phyloP scores from a whole-genome alignment of 129 eudicot species.

The Lactuca saligna region DNA sequence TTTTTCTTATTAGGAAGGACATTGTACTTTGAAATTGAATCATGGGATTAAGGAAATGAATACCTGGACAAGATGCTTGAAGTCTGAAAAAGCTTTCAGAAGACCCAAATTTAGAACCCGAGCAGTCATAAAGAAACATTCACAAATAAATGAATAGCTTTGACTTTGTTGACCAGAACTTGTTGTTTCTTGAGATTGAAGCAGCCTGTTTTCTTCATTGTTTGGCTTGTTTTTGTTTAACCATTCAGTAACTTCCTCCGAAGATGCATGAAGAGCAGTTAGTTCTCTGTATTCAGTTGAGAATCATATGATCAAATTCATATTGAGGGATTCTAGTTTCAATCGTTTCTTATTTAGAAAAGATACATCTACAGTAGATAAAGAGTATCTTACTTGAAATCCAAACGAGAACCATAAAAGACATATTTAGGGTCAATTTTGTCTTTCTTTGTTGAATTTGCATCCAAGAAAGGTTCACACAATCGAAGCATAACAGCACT shows the following conservation, averaged over 20 bases:
- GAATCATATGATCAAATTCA: background rate
- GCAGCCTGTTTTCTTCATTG: slow-evolving; percentile 61
- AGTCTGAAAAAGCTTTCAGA: slow-evolving; percentile 91
- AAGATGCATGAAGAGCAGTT: slow-evolving; percentile 96
- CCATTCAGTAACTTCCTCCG: slow-evolving; percentile 89
- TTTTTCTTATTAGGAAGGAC: background rate
- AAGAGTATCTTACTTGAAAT: slow-evolving; percentile 57
- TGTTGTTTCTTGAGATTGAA: slow-evolving; percentile 63
- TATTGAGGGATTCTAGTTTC: background rate
- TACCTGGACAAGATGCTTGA: slow-evolving; percentile 98
- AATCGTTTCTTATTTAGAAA: background rate
- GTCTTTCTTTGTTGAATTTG: slow-evolving; percentile 74
- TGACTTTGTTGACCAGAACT: slow-evolving; percentile 41
- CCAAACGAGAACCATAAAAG: slow-evolving; percentile 68
- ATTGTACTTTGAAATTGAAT: too few relatives aligned
- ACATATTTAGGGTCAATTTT: slow-evolving; percentile 89
- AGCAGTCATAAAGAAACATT: slow-evolving; percentile 99
- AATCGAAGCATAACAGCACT: slow-evolving; percentile 96
- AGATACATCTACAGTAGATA: background rate
- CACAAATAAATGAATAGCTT: slow-evolving; percentile 85
- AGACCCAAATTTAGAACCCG: slow-evolving; percentile 92
- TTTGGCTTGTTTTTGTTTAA: slow-evolving; percentile 36
- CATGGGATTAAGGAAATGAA: too few relatives aligned
- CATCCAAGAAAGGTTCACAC: slow-evolving; percentile 93
- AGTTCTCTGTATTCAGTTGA: slow-evolving; percentile 50